Conservation (phyloP, 2,329 filamentous ascomycete species). For the Fusarium veterinarium region DNA sequence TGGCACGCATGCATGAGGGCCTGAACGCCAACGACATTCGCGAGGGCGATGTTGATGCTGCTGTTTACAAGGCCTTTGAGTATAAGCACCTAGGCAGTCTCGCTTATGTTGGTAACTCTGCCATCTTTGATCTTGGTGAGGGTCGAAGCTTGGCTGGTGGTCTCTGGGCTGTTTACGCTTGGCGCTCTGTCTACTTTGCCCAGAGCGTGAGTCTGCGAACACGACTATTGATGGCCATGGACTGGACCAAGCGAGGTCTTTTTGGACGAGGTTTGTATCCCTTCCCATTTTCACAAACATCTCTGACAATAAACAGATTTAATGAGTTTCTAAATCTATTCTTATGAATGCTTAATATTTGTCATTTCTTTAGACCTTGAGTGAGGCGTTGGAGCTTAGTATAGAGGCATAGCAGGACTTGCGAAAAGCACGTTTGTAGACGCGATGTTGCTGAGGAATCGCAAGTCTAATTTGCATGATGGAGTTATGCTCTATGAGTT, state of each 20-base stretch:
- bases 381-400: constrained; percentile 25
- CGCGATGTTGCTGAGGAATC: background rate
- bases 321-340: constrained; percentile 60
- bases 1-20: constrained; percentile 81
- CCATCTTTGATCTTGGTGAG: constrained; percentile 88
- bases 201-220: constrained; percentile 96
- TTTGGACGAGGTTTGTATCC: constrained; percentile 87
- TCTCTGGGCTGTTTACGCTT: constrained; percentile 92
- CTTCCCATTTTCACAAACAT: background rate
- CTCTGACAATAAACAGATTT: constrained; percentile 54
- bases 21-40: constrained; percentile 82
- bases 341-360: background rate
- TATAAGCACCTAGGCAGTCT: constrained; percentile 92
- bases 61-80: constrained; percentile 93
- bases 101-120: constrained; percentile 96
- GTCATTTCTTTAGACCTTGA: constrained; percentile 4
- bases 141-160: constrained; percentile 85
- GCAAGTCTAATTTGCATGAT: background rate
- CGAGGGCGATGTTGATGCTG: constrained; percentile 91
- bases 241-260: constrained; percentile 95
- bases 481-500: background rate
- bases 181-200: constrained; percentile 96
- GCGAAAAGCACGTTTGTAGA: constrained; percentile 12
- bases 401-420: constrained; percentile 4
- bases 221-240: constrained; percentile 90